Percentiles rank a stretch among this genome's conserved stretches.
phyloP scores from a whole-genome alignment of 1,284 basidiomycete genomes.

The Malassezia yamatoensis region DNA sequence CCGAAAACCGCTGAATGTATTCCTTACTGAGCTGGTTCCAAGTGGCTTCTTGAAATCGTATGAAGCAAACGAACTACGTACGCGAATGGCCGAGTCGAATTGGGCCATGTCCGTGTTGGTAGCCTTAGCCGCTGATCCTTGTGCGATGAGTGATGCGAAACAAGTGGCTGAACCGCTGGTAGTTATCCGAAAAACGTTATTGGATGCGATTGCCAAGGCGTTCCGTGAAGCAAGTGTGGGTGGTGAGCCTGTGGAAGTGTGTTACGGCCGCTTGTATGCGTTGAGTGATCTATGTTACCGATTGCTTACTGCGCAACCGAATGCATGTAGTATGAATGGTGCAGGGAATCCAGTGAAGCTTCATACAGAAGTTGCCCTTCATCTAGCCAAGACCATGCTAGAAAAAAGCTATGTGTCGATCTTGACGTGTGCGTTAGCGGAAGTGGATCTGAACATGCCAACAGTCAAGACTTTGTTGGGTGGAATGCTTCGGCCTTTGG shows the following conservation, averaged over 20 bases:
- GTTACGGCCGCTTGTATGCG: slow-evolving; percentile 80
- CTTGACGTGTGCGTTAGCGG: slow-evolving; percentile 76
- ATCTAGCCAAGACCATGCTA: slow-evolving; percentile 93
- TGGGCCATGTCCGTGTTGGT: slow-evolving; percentile 88
- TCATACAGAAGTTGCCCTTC: slow-evolving; percentile 63
- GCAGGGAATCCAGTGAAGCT: slow-evolving; percentile 7
- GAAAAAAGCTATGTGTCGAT: slow-evolving; percentile 92
- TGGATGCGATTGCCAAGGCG: slow-evolving; percentile 75
- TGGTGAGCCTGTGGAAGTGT: slow-evolving; percentile 60
- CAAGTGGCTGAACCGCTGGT: slow-evolving; percentile 60
- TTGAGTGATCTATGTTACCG: slow-evolving; percentile 79
- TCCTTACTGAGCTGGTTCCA: slow-evolving; percentile 44
- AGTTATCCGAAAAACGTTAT: slow-evolving; percentile 74
- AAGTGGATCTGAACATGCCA: slow-evolving; percentile 92
- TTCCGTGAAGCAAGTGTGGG: slow-evolving; percentile 66
- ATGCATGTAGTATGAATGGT: slow-evolving; percentile 40
- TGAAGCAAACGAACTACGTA: slow-evolving; percentile 37
- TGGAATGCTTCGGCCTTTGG: slow-evolving; percentile 75
- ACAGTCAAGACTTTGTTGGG: slow-evolving; percentile 75
- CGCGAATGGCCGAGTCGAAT: slow-evolving; percentile 47
- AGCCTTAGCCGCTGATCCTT: slow-evolving; percentile 76
- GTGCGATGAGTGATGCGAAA: slow-evolving; percentile 54
- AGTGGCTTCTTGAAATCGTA: slow-evolving; percentile 39
- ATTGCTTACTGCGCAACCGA: slow-evolving; percentile 66
- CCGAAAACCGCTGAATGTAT: slow-evolving; percentile 25